These are phyloP conservation scores for Amphicarpaea edgeworthii DNA, from an alignment of 306 rosid genomes.

Conservation along the genomic window DNA sequence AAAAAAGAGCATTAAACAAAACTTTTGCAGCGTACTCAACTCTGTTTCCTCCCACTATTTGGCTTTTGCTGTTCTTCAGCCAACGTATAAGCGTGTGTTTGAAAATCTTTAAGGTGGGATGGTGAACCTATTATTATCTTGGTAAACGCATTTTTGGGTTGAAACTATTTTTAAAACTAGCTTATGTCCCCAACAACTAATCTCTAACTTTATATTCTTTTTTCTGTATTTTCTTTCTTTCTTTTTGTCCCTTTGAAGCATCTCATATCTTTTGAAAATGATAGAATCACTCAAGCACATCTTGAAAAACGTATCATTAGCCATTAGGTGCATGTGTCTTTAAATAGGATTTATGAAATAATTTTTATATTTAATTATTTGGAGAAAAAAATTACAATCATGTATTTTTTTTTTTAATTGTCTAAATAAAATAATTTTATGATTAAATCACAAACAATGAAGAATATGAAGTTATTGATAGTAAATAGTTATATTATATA, in stretches of 20 bases:
- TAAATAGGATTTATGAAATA: background rate
- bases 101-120: conserved; percentile 10
- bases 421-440: background rate
- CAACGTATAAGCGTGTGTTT: background rate
- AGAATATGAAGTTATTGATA: too few relatives aligned
- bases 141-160: background rate
- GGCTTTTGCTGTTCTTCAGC: background rate
- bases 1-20: background rate
- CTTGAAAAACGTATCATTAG: background rate
- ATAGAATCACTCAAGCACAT: background rate
- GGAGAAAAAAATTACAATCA: background rate
- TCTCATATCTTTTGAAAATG: background rate
- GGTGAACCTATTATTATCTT: background rate
- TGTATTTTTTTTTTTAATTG: background rate
- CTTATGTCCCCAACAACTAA: background rate
- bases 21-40: background rate
- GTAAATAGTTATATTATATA: too few relatives aligned
- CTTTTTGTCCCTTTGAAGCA: background rate
- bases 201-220: background rate
- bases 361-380: background rate
- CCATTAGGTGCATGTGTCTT: background rate
- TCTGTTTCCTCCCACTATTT: background rate
- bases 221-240: background rate
- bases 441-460: background rate
- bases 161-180: background rate